Base-by-base conservation (phyloP, 2,329 filamentous ascomycete species). In the Fusarium nanum region DNA sequence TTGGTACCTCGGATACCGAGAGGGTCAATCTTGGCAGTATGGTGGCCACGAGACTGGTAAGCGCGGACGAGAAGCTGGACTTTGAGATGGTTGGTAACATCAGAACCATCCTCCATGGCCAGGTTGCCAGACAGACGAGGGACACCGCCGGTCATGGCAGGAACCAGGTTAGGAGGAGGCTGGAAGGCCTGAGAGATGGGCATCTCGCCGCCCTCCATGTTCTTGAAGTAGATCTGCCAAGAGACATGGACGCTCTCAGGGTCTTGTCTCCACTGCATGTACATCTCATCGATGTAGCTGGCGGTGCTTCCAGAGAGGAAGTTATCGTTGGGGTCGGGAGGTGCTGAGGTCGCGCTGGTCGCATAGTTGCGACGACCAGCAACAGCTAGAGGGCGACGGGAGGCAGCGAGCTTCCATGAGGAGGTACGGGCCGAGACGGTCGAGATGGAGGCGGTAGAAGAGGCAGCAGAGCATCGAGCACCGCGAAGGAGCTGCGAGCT, bases 241-340 rank as follows among this genome's bases (percentile, higher is more conserved):
- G 96, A 99, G 76, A 97, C 88, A 83, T 99, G 96, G 64, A 99
- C 96, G 79, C 93, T 97, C 76, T 90, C 88, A 55, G 96, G 94
- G 76, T 99, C 94, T 71, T 92, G 87, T 84, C 95, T 97, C 96
- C 96, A 99, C 80, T 94, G 91, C 85, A 98, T 86, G 83, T 99
- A 99, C 96, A 99, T 99, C 86, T 98, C 96, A 82, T 99, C 96
- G 80, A 99, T 93, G 85, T 99, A 99, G 85, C 97, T 98, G 83
- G 96, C 96, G 66, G 95, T 96, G 86, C 93, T 98, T 74, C 96
- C 96, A 70, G 94, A 93, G 67, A 99, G 88, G 87, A 99, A 99
- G 84, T 91, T 97, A 83, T 99, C 96, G 82, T 92, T 97, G 72
- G 94, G 89, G 80, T 97, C 93, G 70, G 89, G 88, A 22, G 87